Conservation (phyloP, 768 basidiomycete species). For the Psilocybe cyanescens region DNA sequence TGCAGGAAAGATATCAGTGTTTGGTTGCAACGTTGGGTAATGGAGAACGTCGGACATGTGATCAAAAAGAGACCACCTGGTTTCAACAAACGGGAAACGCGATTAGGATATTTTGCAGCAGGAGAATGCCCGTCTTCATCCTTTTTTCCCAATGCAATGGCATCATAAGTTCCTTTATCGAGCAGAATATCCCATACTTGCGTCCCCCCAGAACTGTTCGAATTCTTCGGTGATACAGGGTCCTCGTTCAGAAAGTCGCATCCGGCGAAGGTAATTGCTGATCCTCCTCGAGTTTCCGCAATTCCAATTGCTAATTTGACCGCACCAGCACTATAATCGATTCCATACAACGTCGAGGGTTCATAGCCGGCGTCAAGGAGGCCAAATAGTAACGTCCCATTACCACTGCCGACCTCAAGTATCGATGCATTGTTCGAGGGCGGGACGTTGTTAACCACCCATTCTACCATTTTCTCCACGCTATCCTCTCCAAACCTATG, state of each 20-base stretch:
- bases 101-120: conserved; percentile 60
- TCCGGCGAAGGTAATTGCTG: conserved; percentile 53
- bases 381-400: conserved; percentile 76
- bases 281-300: conserved; percentile 44
- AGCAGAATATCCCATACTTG: conserved; percentile 72
- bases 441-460: conserved; percentile 62
- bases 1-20: conserved; percentile 22
- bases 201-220: conserved; percentile 18
- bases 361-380: conserved; percentile 71
- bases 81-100: conserved; percentile 59
- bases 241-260: conserved; percentile 70
- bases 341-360: conserved; percentile 53
- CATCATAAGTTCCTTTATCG: conserved; percentile 91
- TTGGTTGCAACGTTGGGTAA: not conserved
- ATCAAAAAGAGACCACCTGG: conserved; percentile 76
- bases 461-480: conserved; percentile 79
- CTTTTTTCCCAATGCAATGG: conserved; percentile 73
- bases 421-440: conserved; percentile 49
- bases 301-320: conserved; percentile 65
- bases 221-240: conserved; percentile 38
- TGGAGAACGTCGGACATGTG: conserved; percentile 60
- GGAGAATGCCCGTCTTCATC: conserved; percentile 57
- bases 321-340: conserved; percentile 81
- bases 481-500: conserved; percentile 76
- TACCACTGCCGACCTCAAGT: conserved; percentile 82